Conservation (phyloP, 163 green algal species). For the Dunaliella salina region DNA sequence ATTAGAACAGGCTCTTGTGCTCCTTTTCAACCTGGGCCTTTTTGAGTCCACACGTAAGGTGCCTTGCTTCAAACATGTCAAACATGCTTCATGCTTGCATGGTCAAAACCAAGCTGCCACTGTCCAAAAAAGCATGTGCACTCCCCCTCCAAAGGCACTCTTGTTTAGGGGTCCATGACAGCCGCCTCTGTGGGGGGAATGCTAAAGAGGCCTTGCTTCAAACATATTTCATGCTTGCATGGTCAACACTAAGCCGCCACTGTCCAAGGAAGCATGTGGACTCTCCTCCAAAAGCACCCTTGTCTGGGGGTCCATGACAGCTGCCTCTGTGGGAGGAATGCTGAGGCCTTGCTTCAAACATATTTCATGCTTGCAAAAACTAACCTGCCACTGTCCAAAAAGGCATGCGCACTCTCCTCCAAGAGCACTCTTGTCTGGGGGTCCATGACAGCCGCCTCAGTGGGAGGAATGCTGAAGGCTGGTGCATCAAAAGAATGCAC, state of each 20-base stretch:
- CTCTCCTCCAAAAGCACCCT: constrained; percentile 64
- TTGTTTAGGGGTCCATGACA: constrained; percentile 80
- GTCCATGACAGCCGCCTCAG: constrained; percentile 71
- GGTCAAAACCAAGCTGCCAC: constrained; percentile 18
- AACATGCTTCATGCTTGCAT: background rate
- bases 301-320: constrained; percentile 79
- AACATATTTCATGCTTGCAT: background rate
- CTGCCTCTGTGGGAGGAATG: constrained; percentile 50
- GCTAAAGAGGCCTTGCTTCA: no score
- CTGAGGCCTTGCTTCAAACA: no score
- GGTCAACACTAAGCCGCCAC: constrained; percentile 17
- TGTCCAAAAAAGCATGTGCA: constrained; percentile 33
- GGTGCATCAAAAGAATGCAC: constrained; percentile 65
- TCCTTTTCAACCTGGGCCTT: background rate
- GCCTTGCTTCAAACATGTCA: background rate
- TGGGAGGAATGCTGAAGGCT: constrained; percentile 49
- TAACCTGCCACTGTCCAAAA: constrained; percentile 36
- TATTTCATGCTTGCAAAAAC: background rate
- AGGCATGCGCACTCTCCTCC: constrained; percentile 37
- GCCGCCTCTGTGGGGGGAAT: constrained; percentile 51
- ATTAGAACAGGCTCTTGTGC: no score
- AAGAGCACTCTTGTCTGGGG: constrained; percentile 81
- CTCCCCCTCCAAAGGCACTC: constrained; percentile 64
- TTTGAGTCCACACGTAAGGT: no score
- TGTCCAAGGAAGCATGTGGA: constrained; percentile 32